Percentiles rank a stretch among this genome's conserved stretches.
phyloP scores from a whole-genome alignment of 805 yeast genomes.

The Kluyveromyces siamensis region DNA sequence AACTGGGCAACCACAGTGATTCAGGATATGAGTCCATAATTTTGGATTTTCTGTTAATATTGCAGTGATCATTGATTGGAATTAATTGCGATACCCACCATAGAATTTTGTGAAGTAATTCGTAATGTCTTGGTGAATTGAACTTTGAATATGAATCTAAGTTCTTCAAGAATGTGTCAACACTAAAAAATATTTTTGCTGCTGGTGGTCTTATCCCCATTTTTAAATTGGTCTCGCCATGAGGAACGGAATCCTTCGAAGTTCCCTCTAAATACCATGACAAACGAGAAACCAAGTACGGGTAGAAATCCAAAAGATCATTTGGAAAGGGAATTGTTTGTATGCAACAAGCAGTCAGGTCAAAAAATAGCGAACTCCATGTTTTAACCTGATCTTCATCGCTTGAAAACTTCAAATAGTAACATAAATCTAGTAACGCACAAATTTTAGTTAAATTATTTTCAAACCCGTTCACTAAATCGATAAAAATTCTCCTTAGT shows the following conservation, averaged over 20 bases:
- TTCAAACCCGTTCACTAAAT: constrained; percentile 6
- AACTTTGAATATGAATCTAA: constrained; percentile 15
- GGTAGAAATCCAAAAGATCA: constrained; percentile 19
- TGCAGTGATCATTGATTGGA: constrained; percentile 2
- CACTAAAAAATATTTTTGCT: constrained; percentile 22
- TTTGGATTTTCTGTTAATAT: not conserved
- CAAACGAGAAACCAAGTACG: constrained; percentile 22
- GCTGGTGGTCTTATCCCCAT: constrained; percentile 26
- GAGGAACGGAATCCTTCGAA: constrained; percentile 6
- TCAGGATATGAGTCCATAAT: constrained; percentile 1
- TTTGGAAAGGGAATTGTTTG: constrained; percentile 20
- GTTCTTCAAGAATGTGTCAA: constrained; percentile 18
- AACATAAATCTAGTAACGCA: constrained; percentile 20
- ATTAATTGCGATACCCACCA: constrained; percentile 3
- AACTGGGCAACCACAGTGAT: not conserved
- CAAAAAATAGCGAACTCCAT: constrained; percentile 21
- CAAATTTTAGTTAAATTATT: constrained; percentile 4
- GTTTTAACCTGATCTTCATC: constrained; percentile 7
- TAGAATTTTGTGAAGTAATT: constrained; percentile 6
- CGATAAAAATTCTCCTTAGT: constrained; percentile 12
- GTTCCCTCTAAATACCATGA: constrained; percentile 22
- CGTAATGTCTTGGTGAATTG: constrained; percentile 18
- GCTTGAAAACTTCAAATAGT: constrained; percentile 10
- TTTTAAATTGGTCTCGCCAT: constrained; percentile 17
- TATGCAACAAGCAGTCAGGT: constrained; percentile 12